Conservation (phyloP, 306 rosid genomes). For the Cucumis sativus region DNA sequence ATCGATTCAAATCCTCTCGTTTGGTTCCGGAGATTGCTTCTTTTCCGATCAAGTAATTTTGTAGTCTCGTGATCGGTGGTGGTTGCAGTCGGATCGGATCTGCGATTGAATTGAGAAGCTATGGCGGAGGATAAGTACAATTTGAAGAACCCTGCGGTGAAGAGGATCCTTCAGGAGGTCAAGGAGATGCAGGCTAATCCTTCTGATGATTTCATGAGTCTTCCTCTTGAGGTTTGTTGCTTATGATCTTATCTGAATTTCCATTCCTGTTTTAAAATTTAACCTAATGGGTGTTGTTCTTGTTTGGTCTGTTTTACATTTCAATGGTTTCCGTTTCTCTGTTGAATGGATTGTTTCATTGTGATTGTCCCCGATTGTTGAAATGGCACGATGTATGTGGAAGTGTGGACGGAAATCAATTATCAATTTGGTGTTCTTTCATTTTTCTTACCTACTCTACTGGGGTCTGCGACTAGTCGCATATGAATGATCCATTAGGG, state of each 20-base stretch:
- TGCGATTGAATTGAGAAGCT: background rate
- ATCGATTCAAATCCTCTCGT: background rate
- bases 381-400: background rate
- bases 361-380: background rate
- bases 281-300: background rate
- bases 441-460: background rate
- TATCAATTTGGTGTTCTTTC: background rate
- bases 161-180: constrained; percentile 86
- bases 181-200: constrained; percentile 94
- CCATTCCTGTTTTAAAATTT: background rate
- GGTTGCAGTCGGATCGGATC: background rate
- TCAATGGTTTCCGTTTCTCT: background rate
- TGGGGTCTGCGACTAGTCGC: background rate
- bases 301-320: background rate
- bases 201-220: constrained; percentile 89
- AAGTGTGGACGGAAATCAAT: background rate
- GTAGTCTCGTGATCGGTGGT: background rate
- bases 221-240: constrained; percentile 74
- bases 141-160: constrained; percentile 78
- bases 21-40: background rate
- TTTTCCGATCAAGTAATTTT: background rate
- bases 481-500: background rate
- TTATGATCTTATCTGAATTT: background rate
- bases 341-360: background rate
- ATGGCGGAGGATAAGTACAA: constrained; percentile 85